Evolutionary conservation across 1,139 yeast species (phyloP).

Genomic region (Entelexis sorbosivorans): DNA sequence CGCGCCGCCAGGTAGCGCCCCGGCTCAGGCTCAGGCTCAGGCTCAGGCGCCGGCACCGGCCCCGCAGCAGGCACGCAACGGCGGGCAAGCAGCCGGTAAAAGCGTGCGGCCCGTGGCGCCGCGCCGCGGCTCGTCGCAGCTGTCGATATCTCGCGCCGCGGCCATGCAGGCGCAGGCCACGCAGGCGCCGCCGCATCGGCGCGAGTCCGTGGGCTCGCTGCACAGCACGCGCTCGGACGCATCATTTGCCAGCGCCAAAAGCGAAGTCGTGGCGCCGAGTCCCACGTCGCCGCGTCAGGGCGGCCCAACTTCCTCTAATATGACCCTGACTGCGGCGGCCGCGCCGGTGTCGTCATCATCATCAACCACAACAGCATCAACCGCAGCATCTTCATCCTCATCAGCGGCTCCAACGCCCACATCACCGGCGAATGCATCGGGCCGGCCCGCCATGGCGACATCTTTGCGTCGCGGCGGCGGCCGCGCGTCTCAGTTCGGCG

Average conservation of each 20-base stretch:
- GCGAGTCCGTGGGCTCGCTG: not conserved
- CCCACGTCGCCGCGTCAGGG: not conserved
- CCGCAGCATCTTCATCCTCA: not conserved
- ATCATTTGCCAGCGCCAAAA: not conserved
- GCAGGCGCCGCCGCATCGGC: not conserved
- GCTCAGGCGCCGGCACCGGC: no score
- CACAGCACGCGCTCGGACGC: not conserved
- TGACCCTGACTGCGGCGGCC: not conserved
- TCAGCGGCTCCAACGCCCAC: not conserved
- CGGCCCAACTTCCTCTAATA: not conserved
- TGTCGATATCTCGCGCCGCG: not conserved
- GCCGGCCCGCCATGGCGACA: not conserved
- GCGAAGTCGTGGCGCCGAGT: not conserved
- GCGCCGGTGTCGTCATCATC: not conserved
- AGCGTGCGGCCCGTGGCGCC: not conserved
- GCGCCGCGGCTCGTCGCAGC: conserved; percentile 3
- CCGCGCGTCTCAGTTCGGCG: not conserved
- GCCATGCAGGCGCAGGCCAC: not conserved
- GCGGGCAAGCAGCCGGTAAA: not conserved
- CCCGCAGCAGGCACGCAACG: not conserved
- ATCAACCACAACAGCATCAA: not conserved
- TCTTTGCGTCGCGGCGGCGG: not conserved
- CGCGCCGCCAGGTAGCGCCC: not conserved
- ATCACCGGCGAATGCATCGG: not conserved
- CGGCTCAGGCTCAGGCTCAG: no score